Conservation (phyloP, 768 basidiomycete species). For the Naganishia kalamii region DNA sequence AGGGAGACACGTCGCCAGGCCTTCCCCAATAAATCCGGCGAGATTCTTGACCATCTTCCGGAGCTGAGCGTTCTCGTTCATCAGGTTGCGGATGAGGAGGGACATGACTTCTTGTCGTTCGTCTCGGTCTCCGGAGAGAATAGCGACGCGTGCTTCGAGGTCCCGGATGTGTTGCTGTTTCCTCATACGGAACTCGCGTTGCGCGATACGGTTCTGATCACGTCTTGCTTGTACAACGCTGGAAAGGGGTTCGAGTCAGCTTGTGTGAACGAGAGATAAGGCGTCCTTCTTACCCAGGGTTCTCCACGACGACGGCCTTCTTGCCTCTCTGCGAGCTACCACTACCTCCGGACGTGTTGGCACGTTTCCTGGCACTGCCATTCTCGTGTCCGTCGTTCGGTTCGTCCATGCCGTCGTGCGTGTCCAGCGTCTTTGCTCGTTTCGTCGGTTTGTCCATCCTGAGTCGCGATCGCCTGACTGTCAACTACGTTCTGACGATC, state of each 20-base stretch:
- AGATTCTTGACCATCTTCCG: constrained; percentile 70
- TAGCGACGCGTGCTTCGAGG: constrained; percentile 89
- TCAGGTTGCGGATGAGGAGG: constrained; percentile 72
- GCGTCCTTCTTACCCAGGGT: not conserved
- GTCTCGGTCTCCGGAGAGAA: constrained; percentile 85
- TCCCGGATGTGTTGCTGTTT: constrained; percentile 88
- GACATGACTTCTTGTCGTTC: constrained; percentile 77
- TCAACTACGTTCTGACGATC: too few species aligned
- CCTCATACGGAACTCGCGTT: constrained; percentile 82
- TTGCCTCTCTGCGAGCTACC: not conserved
- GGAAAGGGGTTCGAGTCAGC: not conserved
- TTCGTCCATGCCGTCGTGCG: not conserved
- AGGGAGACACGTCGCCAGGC: constrained; percentile 44
- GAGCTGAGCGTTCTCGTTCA: constrained; percentile 80
- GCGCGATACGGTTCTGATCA: constrained; percentile 57
- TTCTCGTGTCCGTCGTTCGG: not conserved
- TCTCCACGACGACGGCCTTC: constrained; percentile 7
- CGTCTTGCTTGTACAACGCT: constrained; percentile 32
- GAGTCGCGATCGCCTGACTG: too few species aligned
- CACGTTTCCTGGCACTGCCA: not conserved
- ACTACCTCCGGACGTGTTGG: not conserved
- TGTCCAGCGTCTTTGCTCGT: not conserved
- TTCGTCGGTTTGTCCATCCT: constrained; percentile 7
- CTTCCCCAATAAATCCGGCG: constrained; percentile 77
- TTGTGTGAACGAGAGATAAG: not conserved